Base-by-base conservation (phyloP, 108 stramenopile species). In the Pseudonitzschia multiseries region DNA sequence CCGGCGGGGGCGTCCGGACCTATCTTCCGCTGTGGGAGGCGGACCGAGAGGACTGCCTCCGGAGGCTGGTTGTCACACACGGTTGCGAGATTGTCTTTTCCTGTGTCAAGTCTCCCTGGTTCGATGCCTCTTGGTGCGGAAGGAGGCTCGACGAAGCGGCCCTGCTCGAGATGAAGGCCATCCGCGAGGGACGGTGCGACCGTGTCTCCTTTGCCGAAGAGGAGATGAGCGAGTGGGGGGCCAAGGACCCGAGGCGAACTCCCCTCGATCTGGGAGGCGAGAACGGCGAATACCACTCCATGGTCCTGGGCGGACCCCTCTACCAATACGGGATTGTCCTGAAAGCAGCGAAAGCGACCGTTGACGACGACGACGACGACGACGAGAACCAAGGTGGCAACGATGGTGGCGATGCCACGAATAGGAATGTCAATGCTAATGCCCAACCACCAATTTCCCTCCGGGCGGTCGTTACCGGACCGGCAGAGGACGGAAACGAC, bases 241-340 rank as follows among this genome's bases (percentile, higher is more conserved):
- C 61, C 64, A 52, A 29, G 27, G 72, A 43, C 28, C 36, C 51
- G 18, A 13, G 53, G 57, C 22, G 57, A 15, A 57, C 22, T 27
- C 66, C 40, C 14, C 67, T 82, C 26, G 81, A 85, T 82, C 50
- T 82, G 29, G 75, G 79, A 59, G 81, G 84, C 44, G 84, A 85
- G 65, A 57, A 79, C 22, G 84, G 84, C 26, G 84, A 82, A 48
- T 85, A 82, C 69, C 84, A 85, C 53, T 78, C 84, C 17, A 85
- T 85, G 84, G 67, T 74, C 59, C 29, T 79, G 12, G 68, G 57
- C 61, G 83, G 83, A 3, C 81, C 83, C 12, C 69, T 84, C 28
- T 81, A 84, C 70, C 27, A 51, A 48, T 31, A 60, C 27, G 15
- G 61, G n/a, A 62, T 62, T 14, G 61, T 17, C 13, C 26, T 62